Base-by-base conservation (phyloP, 805 yeast genomes). In the Starmerella davenportii region DNA sequence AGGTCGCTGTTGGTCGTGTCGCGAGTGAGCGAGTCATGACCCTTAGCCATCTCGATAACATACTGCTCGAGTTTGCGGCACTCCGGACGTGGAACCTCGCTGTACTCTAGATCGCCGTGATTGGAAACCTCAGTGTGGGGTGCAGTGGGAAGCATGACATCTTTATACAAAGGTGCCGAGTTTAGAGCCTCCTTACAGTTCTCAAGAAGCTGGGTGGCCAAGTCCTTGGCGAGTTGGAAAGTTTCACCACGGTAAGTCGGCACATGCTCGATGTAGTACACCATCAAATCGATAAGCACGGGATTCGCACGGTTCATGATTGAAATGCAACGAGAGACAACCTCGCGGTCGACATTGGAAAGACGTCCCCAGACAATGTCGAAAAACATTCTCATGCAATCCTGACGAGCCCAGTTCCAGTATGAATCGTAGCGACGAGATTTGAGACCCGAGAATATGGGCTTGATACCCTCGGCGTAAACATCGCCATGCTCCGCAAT, bases 381-480 rank as follows among this genome's bases (percentile, higher is more conserved):
- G 58, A 72, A 90, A 65, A 80, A 90, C 81, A 90, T 77, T 36
- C 84, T 73, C 51, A 90, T 66, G 44, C 90, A 79, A 59, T 90
- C 94, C 67, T 90, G 98, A 62, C 95, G 80, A 35, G 96, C 95
- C 98, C 98, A 90, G 63, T 92, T 92, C 98, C 98, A 90, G 63
- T 85, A 84, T 18, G 95, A 84, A 63, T 90, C 96, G 61, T 87
- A 90, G 39, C 78, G 75, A 66, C 98, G 79, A 21, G 95, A 93
- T 67, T 90, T 90, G 63, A 79, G 70, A 45, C 87, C 69, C 24
- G 94, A 79, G 65, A 90, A 90, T 4, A 77, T 74, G 31, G 96
- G 94, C 49, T 75, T 67, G 52, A 90, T 77, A 57, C 98, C 96
- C 42, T 75, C 70, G 36, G 95, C 85, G 59, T 85, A 90, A 55